A percentile compares a stretch with the other conserved stretches of the same genome.
Conservation (phyloP, 768 basidiomycete species). For the Filobasidium floriforme region DNA sequence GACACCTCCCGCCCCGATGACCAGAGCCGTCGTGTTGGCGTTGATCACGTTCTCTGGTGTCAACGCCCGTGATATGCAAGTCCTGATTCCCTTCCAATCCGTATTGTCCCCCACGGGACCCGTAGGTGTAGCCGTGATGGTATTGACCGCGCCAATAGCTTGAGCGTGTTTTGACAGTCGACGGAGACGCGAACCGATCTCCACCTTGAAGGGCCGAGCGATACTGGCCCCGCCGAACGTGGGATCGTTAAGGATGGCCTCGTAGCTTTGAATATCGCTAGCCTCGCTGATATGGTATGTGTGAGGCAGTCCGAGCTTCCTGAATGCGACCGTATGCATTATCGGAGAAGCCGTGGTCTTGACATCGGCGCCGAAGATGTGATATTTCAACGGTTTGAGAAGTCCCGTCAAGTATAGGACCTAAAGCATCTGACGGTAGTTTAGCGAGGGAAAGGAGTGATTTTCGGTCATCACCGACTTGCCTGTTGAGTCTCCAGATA, state of each 20-base stretch:
- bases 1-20: constrained; percentile 93
- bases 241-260: constrained; percentile 57
- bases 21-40: constrained; percentile 56
- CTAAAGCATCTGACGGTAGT: constrained; percentile 26
- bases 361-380: constrained; percentile 84
- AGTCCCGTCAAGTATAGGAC: constrained; percentile 74
- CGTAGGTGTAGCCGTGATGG: constrained; percentile 54
- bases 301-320: constrained; percentile 73
- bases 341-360: constrained; percentile 82
- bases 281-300: constrained; percentile 73
- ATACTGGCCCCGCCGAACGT: constrained; percentile 93
- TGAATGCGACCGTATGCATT: constrained; percentile 82
- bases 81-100: constrained; percentile 82
- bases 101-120: constrained; percentile 83
- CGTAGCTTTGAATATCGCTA: constrained; percentile 55
- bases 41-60: constrained; percentile 42
- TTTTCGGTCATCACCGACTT: background rate
- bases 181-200: constrained; percentile 75
- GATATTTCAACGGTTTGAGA: constrained; percentile 66
- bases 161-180: constrained; percentile 69
- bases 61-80: constrained; percentile 30
- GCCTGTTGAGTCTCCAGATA: constrained; percentile 67
- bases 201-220: constrained; percentile 90
- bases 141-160: constrained; percentile 91
- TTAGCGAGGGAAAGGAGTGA: background rate